A percentile compares a stretch with the other conserved stretches of the same genome.
phyloP scores from a whole-genome alignment of 306 rosid genomes.

The Malus domestica region DNA sequence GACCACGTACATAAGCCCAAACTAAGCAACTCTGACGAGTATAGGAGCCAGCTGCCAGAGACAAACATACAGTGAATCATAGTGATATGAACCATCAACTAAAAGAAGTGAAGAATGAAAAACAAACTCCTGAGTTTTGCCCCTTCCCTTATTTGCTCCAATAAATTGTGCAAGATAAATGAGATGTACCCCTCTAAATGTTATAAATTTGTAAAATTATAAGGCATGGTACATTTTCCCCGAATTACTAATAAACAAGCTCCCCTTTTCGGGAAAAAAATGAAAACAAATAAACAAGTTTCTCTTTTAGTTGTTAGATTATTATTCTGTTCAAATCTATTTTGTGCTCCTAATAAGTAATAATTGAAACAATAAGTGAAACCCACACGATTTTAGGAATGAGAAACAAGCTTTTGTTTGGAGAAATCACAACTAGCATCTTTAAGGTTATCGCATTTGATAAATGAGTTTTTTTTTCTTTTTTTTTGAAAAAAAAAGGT shows the following conservation, averaged over 20 bases:
- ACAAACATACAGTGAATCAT: constrained; percentile 4
- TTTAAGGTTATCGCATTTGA: neutral
- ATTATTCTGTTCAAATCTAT: too few species aligned
- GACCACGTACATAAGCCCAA: constrained; percentile 81
- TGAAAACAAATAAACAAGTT: too few species aligned
- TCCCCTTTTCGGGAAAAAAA: neutral
- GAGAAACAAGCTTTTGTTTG: neutral
- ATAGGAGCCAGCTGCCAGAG: constrained; percentile 85
- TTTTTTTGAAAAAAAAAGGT: too few species aligned
- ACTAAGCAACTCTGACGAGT: constrained; percentile 99
- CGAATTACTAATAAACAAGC: neutral
- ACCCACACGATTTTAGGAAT: neutral
- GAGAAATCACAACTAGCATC: neutral
- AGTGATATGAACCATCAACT: constrained; percentile 2
- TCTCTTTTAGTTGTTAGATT: neutral
- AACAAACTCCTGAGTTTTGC: neutral
- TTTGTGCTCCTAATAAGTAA: neutral
- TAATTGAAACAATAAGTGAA: neutral
- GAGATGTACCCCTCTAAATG: neutral
- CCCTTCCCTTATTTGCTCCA: neutral
- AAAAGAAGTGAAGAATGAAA: neutral
- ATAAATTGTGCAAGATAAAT: neutral
- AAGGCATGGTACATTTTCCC: neutral
- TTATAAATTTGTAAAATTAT: too few species aligned
- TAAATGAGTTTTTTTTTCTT: too few species aligned